Conservation (phyloP, 352 stramenopile species). For the Pythium grandisporangium region DNA sequence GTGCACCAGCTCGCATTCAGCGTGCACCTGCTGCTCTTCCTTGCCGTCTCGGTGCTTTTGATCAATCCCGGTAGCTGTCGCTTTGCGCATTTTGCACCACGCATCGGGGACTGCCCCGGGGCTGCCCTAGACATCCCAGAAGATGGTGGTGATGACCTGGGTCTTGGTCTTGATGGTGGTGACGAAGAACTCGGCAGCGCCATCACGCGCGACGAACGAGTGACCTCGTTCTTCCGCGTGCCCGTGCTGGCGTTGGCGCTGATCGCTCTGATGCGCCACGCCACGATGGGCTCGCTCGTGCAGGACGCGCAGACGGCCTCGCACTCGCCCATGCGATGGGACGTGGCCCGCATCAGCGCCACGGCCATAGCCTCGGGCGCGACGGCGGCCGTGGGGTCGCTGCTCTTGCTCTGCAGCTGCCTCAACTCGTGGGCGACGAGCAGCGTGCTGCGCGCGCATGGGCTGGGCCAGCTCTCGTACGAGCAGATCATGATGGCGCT, state of each 20-base stretch:
- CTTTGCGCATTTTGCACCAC: slow-evolving; percentile 59
- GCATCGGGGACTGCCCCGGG: slow-evolving; percentile 36
- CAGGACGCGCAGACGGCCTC: slow-evolving; percentile 83
- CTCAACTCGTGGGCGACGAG: slow-evolving; percentile 78
- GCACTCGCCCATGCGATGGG: slow-evolving; percentile 60
- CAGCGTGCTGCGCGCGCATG: slow-evolving; percentile 46
- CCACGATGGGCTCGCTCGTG: slow-evolving; percentile 88
- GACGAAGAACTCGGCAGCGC: too few relatives aligned
- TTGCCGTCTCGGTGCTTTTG: slow-evolving; percentile 88
- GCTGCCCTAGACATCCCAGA: slow-evolving; percentile 27
- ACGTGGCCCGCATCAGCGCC: slow-evolving; percentile 54
- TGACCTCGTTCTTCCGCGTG: too few relatives aligned
- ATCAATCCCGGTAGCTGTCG: slow-evolving; percentile 78
- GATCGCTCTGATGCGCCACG: slow-evolving; percentile 94
- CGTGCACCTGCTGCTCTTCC: slow-evolving; percentile 90
- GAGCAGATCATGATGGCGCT: slow-evolving; percentile 89
- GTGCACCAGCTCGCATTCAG: slow-evolving; percentile 91
- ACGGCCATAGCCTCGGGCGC: slow-evolving; percentile 46
- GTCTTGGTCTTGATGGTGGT: too few relatives aligned
- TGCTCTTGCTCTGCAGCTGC: slow-evolving; percentile 78
- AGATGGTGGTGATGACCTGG: slow-evolving; percentile 33
- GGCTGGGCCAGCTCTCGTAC: slow-evolving; percentile 70
- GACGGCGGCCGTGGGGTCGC: slow-evolving; percentile 73
- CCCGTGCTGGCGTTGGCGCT: too few relatives aligned
- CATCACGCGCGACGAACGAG: too few relatives aligned